These are phyloP conservation scores for Sisymbrium altissimum DNA, from an alignment of 345 rosid genomes.

Conservation along the genomic window DNA sequence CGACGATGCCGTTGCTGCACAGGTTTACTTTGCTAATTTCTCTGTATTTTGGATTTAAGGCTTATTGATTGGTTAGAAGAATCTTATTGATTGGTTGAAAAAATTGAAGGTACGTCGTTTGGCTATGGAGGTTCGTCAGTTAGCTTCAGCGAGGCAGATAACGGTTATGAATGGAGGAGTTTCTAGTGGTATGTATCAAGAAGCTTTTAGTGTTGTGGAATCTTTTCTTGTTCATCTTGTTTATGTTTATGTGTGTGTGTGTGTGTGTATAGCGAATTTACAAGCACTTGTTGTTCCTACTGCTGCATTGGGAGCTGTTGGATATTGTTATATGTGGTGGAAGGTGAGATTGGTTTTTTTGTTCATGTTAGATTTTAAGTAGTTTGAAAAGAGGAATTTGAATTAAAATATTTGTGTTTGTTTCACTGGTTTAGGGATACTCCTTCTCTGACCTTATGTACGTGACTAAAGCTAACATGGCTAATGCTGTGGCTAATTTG, in stretches of 20 bases:
- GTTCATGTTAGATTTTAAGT: background rate
- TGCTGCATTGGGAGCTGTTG: constrained; percentile 81
- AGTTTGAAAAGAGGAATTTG: background rate
- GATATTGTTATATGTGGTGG: constrained; percentile 99
- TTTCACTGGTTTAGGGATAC: constrained; percentile 53
- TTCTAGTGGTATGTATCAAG: constrained; percentile 44
- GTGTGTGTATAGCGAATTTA: constrained; percentile 16
- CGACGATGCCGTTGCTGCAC: constrained; percentile 57
- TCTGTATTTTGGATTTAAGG: background rate
- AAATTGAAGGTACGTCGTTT: constrained; percentile 53
- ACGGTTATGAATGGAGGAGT: constrained; percentile 70
- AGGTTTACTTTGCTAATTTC: constrained; percentile 41
- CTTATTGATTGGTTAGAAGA: background rate
- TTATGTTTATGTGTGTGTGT: background rate
- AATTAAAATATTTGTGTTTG: background rate
- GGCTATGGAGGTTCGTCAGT: constrained; percentile 66
- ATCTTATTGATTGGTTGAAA: background rate
- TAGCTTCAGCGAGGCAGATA: constrained; percentile 65
- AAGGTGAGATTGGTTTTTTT: constrained; percentile 47
- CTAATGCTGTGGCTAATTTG: constrained; percentile 74
- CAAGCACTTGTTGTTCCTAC: constrained; percentile 65
- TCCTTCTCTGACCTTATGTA: constrained; percentile 88
- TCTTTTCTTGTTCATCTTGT: background rate
- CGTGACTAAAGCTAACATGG: constrained; percentile 79
- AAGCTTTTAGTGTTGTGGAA: background rate